A percentile compares a stretch with the other conserved stretches of the same genome.
phyloP scores from a whole-genome alignment of 768 basidiomycete species.

The Kondoa subrosea region DNA sequence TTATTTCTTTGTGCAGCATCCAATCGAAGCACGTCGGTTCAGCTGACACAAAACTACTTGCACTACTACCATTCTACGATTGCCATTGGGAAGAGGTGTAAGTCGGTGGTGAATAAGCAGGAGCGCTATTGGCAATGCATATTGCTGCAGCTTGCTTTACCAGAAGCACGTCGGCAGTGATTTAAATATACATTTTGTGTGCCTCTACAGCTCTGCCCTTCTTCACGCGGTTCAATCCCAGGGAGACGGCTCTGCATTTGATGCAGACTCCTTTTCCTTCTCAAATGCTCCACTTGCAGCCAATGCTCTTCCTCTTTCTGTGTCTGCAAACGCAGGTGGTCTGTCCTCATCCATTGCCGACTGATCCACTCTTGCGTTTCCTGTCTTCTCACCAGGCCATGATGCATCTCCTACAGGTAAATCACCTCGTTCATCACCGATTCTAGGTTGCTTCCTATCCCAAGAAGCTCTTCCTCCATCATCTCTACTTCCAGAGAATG shows the following conservation, averaged over 20 bases:
- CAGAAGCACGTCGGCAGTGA: neutral
- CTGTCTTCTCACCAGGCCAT: neutral
- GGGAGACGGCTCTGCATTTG: neutral
- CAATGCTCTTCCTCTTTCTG: neutral
- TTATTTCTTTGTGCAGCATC: too few relatives aligned
- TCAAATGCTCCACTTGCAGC: neutral
- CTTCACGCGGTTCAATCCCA: neutral
- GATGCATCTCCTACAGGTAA: neutral
- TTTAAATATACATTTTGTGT: neutral
- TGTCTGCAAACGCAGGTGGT: neutral
- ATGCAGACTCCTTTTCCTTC: neutral
- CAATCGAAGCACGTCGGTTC: too few relatives aligned
- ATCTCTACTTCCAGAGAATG: neutral
- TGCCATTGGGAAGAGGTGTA: too few relatives aligned
- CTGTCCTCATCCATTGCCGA: neutral
- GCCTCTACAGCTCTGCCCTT: too few relatives aligned
- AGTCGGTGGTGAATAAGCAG: too few relatives aligned
- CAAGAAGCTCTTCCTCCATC: neutral
- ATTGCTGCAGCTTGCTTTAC: neutral
- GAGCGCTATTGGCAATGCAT: too few relatives aligned
- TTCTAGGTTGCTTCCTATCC: neutral
- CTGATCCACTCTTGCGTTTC: neutral
- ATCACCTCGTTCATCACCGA: neutral
- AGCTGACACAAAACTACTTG: too few relatives aligned
- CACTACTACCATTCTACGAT: too few relatives aligned